phyloP scores from a whole-genome alignment of 306 rosid species.

The Alnus glutinosa region DNA sequence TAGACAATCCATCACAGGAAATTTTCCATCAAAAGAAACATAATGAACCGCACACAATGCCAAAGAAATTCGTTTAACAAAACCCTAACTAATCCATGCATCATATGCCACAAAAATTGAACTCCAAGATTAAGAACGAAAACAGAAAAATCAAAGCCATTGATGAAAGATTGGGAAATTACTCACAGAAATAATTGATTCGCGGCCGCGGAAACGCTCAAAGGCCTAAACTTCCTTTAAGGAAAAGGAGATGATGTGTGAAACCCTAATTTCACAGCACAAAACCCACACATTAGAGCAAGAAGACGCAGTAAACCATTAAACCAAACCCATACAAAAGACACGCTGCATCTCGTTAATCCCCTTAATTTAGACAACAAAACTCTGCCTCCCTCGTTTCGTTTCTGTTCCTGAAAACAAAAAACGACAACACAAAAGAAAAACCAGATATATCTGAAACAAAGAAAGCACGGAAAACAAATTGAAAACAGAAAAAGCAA shows the following conservation, averaged over 20 bases:
- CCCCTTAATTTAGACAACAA: constrained; percentile 9
- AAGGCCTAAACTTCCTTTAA: constrained; percentile 22
- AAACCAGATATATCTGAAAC: constrained; percentile 11
- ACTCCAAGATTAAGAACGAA: neutral
- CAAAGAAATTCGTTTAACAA: neutral
- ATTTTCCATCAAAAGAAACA: neutral
- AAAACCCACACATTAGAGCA: constrained; percentile 49
- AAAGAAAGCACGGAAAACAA: constrained; percentile 8
- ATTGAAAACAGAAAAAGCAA: neutral
- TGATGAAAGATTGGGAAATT: neutral
- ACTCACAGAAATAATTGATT: constrained; percentile 55
- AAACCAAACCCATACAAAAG: constrained; percentile 17
- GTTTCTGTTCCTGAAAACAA: constrained; percentile 49
- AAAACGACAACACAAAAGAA: constrained; percentile 19
- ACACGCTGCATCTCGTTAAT: neutral
- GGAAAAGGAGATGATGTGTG: constrained; percentile 20
- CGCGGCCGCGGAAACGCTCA: neutral
- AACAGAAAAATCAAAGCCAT: neutral
- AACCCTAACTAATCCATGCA: neutral
- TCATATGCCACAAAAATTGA: neutral
- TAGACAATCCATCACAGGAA: neutral
- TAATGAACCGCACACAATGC: neutral
- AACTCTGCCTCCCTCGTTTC: constrained; percentile 23
- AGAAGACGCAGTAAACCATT: constrained; percentile 30
- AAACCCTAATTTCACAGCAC: constrained; percentile 80